A percentile compares a stretch with the other conserved stretches of the same genome.
These are phyloP conservation scores for Chenopodium quinoa DNA, from an alignment of 148 eudicot genomes.

Conservation along the genomic window DNA sequence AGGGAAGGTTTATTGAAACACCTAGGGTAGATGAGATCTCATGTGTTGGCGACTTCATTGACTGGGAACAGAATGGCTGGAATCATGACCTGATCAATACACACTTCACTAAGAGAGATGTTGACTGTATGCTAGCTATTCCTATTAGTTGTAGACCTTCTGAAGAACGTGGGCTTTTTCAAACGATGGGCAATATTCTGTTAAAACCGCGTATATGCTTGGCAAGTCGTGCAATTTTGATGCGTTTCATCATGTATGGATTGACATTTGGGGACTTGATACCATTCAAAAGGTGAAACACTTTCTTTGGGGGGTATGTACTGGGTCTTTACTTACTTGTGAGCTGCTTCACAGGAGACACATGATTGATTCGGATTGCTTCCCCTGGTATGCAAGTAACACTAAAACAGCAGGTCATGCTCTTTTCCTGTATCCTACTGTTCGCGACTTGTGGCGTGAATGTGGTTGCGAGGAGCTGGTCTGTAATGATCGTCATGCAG, in stretches of 20 bases:
- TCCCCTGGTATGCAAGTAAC: not conserved
- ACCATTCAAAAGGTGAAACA: not conserved
- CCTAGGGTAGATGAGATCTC: not conserved
- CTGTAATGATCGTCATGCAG: too few species aligned
- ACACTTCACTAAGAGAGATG: not conserved
- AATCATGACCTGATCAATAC: not conserved
- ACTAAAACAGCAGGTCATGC: too few species aligned
- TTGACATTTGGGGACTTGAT: not conserved
- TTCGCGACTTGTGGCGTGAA: not conserved
- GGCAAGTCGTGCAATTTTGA: not conserved
- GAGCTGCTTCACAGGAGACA: too few species aligned
- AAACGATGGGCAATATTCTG: not conserved
- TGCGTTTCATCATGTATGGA: not conserved
- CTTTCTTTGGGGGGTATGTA: not conserved
- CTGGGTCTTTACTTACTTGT: not conserved
- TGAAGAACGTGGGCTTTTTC: not conserved
- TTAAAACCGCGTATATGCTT: not conserved
- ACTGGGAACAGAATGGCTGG: not conserved
- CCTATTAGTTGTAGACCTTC: not conserved
- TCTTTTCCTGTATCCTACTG: not conserved
- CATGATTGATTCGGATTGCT: not conserved
- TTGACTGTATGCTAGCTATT: not conserved
- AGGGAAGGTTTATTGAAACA: not conserved
- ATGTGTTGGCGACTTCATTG: not conserved
- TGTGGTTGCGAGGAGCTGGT: not conserved